Evolutionary conservation across 768 basidiomycete genomes (phyloP).

Genomic region (Boletus rex-veris): DNA sequence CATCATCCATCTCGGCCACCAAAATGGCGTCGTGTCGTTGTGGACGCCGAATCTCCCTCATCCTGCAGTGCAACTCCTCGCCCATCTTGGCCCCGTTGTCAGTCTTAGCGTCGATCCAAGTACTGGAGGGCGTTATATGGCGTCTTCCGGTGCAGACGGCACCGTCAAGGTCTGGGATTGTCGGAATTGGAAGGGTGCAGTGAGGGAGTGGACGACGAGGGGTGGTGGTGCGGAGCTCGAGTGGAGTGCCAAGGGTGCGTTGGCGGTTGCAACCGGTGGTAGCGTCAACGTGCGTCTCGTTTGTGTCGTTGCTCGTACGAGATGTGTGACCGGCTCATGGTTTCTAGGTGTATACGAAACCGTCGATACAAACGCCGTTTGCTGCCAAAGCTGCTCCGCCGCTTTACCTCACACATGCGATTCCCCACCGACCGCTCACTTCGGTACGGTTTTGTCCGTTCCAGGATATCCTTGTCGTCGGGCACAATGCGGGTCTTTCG

Average conservation of each 20-base stretch:
- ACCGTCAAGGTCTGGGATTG: conserved; percentile 96
- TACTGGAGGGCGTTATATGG: conserved; percentile 85
- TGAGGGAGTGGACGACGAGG: conserved; percentile 75
- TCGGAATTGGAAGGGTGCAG: conserved; percentile 88
- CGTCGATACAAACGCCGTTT: conserved; percentile 58
- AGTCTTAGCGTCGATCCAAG: conserved; percentile 83
- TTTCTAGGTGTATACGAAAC: conserved; percentile 66
- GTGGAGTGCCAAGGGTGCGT: conserved; percentile 82
- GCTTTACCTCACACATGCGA: conserved; percentile 83
- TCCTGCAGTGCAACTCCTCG: conserved; percentile 87
- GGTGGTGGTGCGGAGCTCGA: conserved; percentile 67
- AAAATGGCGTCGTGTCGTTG: conserved; percentile 91
- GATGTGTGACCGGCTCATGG: background rate
- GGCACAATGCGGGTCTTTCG: conserved; percentile 76
- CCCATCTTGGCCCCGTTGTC: conserved; percentile 85
- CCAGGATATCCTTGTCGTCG: conserved; percentile 79
- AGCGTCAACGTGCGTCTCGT: conserved; percentile 65
- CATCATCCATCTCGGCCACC: conserved; percentile 91
- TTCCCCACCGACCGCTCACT: conserved; percentile 74
- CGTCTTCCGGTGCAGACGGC: conserved; percentile 84
- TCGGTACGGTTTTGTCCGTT: conserved; percentile 85
- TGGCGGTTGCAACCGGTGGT: conserved; percentile 81
- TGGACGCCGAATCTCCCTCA: conserved; percentile 96
- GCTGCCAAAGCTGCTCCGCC: conserved; percentile 56
- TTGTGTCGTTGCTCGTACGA: background rate